Evolutionary conservation across 768 basidiomycete genomes (phyloP).

Genomic region (Dioszegia aurantiaca): DNA sequence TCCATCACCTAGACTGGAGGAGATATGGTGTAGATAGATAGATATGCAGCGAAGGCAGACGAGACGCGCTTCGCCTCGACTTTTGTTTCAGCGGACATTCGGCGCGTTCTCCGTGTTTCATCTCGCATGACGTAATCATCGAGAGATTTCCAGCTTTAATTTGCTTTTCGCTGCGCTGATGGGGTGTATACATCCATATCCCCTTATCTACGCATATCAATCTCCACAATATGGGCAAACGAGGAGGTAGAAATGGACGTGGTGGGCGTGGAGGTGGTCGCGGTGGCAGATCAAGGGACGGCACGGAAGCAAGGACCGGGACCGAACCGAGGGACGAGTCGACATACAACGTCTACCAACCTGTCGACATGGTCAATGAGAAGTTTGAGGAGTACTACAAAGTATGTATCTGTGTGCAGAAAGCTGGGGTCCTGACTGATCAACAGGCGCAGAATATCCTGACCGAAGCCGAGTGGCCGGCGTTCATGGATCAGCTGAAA

Average conservation of each 20-base stretch:
- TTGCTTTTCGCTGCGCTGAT: no score
- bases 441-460: conserved; percentile 66
- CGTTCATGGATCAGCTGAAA: conserved; percentile 65
- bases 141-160: no score
- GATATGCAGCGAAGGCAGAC: no score
- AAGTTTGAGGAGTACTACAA: conserved; percentile 57
- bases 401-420: conserved; percentile 31
- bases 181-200: no score
- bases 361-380: conserved; percentile 44
- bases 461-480: conserved; percentile 70
- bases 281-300: conserved; percentile 8
- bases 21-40: not conserved
- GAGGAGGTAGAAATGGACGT: conserved; percentile 8
- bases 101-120: no score
- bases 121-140: no score
- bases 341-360: conserved; percentile 19
- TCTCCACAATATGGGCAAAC: conserved; percentile 14
- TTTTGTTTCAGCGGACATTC: no score
- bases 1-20: not conserved
- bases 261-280: not conserved
- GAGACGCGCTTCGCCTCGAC: no score
- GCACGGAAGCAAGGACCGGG: not conserved
- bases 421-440: not conserved
- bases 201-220: no score
- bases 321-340: conserved; percentile 1